Conservation (phyloP, 306 rosid species). For the Comarum palustre region DNA sequence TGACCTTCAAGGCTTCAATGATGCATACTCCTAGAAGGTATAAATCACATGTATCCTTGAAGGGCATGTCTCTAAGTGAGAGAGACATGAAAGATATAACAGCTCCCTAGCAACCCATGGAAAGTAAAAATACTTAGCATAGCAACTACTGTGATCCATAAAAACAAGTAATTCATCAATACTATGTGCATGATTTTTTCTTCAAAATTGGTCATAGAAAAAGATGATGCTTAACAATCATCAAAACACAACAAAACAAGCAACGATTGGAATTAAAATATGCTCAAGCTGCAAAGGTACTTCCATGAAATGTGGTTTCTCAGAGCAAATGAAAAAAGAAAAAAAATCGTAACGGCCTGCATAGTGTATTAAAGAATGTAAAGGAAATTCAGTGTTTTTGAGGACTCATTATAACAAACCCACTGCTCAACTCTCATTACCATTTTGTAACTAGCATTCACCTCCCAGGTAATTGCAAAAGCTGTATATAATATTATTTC, state of each 20-base stretch:
- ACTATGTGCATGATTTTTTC: neutral
- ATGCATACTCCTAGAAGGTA: neutral
- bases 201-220: neutral
- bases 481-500: constrained; percentile 4
- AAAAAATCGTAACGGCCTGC: neutral
- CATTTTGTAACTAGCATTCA: constrained; percentile 6
- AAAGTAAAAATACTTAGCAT: neutral
- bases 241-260: neutral
- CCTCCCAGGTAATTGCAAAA: constrained; percentile 4
- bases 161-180: neutral
- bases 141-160: neutral
- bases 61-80: neutral
- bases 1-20: neutral
- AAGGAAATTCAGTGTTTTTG: neutral
- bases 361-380: neutral
- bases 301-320: neutral
- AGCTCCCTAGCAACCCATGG: neutral
- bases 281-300: neutral
- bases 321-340: neutral
- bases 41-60: neutral
- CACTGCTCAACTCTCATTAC: neutral
- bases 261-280: neutral
- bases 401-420: neutral
- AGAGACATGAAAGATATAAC: neutral
- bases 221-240: neutral